Conservation (phyloP, 192 early-diverging fungal genomes). For the Neocallimastix lanati region DNA sequence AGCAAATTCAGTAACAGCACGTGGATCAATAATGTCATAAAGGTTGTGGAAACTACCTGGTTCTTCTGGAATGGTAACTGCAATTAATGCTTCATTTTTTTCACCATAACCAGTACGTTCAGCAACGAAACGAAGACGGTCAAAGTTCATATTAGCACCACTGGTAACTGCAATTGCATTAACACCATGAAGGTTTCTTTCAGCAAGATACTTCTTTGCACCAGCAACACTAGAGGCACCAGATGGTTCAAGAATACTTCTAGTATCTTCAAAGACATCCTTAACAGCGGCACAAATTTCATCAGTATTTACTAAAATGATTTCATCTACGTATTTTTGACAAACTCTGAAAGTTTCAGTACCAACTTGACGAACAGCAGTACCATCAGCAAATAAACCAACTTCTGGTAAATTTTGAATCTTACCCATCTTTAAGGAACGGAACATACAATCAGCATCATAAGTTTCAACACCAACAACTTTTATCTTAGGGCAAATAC, state of each 20-base stretch:
- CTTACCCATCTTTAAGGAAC: conserved; percentile 44
- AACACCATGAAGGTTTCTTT: conserved; percentile 12
- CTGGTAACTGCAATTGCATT: conserved; percentile 51
- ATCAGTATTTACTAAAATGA: conserved; percentile 78
- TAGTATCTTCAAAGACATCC: conserved; percentile 71
- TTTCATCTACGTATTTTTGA: conserved; percentile 61
- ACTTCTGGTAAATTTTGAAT: conserved; percentile 57
- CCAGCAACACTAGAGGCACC: conserved; percentile 80
- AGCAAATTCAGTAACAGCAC: conserved; percentile 80
- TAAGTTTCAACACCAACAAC: conserved; percentile 82
- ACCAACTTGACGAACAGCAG: conserved; percentile 59
- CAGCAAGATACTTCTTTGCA: conserved; percentile 39
- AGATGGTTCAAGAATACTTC: conserved; percentile 90
- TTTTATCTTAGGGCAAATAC: conserved; percentile 68
- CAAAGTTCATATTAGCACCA: conserved; percentile 99
- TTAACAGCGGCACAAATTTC: conserved; percentile 91
- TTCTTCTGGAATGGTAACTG: conserved; percentile 73
- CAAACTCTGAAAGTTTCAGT: conserved; percentile 14
- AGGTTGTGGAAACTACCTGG: conserved; percentile 71
- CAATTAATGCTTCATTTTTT: conserved; percentile 72
- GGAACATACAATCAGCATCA: conserved; percentile 78
- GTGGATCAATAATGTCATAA: conserved; percentile 63
- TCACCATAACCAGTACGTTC: conserved; percentile 93
- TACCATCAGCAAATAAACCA: conserved; percentile 93
- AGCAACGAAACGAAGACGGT: conserved; percentile 88